These are phyloP conservation scores for Ogataea ramenticola DNA, from an alignment of 805 yeast genomes.

Conservation along the genomic window DNA sequence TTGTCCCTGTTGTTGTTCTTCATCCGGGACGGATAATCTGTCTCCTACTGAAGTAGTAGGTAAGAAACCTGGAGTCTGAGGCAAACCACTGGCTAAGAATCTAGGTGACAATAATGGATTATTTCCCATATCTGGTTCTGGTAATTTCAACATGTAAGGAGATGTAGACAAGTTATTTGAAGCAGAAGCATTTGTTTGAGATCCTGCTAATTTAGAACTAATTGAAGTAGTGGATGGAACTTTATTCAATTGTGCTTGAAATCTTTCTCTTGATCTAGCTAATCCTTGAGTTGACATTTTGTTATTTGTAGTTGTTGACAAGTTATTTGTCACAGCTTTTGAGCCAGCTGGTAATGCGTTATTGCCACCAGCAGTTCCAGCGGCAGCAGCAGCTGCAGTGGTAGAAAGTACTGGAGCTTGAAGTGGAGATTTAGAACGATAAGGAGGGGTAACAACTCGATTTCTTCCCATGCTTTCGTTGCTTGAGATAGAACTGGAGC, in stretches of 20 bases:
- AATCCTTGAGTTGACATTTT: constrained; percentile 9
- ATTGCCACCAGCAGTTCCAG: neutral
- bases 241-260: constrained; percentile 16
- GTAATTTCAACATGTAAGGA: constrained; percentile 2
- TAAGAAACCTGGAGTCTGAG: constrained; percentile 18
- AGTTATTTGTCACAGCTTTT: neutral
- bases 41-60: constrained; percentile 17
- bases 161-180: neutral
- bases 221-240: constrained; percentile 7
- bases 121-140: constrained; percentile 1
- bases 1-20: neutral
- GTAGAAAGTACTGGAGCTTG: neutral
- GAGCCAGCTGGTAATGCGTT: neutral
- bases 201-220: neutral
- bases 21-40: constrained; percentile 7
- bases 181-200: too few species aligned
- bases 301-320: constrained; percentile 2
- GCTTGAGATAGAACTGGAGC: neutral
- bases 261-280: constrained; percentile 13
- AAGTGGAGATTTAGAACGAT: constrained; percentile 1
- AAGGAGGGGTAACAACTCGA: neutral
- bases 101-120: constrained; percentile 1
- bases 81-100: constrained; percentile 3
- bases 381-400: neutral
- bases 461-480: neutral